Percentiles rank a stretch among this genome's conserved stretches.
Evolutionary conservation across 139 green algal species (phyloP).

Genomic region (Chara braunii): DNA sequence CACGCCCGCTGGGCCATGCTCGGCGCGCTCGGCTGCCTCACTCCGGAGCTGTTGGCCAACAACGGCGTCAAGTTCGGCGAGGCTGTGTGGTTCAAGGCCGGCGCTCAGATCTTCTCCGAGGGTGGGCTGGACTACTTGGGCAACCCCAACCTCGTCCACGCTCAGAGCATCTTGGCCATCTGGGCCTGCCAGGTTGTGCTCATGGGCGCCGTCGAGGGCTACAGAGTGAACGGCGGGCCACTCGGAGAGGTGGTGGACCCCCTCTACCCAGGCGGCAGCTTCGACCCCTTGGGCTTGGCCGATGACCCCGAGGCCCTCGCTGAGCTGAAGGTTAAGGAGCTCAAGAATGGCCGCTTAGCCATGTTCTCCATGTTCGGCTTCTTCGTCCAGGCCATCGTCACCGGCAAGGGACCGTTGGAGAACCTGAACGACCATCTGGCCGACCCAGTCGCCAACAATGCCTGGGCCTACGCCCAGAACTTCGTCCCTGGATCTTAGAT

Average conservation of each 20-base stretch:
- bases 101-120: conserved; percentile 68
- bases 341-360: conserved; percentile 52
- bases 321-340: conserved; percentile 46
- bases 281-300: conserved; percentile 86
- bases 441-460: conserved; percentile 79
- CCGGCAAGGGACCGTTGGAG: conserved; percentile 50
- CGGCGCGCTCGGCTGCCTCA: conserved; percentile 43
- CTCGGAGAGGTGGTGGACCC: conserved; percentile 52
- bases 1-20: conserved; percentile 96
- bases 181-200: conserved; percentile 65
- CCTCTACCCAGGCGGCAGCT: conserved; percentile 60
- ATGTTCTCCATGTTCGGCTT: conserved; percentile 56
- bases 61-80: conserved; percentile 27
- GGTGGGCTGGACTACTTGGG: conserved; percentile 58
- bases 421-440: conserved; percentile 85
- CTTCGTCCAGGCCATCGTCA: conserved; percentile 68
- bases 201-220: conserved; percentile 52
- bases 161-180: conserved; percentile 85
- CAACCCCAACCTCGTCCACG: conserved; percentile 86
- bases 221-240: conserved; percentile 48
- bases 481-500: conserved; percentile 28
- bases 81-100: conserved; percentile 77
- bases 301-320: conserved; percentile 85
- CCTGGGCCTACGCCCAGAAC: conserved; percentile 68
- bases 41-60: conserved; percentile 29